phyloP scores from a whole-genome alignment of 352 stramenopile genomes.

The Thalassiosira sp. region DNA sequence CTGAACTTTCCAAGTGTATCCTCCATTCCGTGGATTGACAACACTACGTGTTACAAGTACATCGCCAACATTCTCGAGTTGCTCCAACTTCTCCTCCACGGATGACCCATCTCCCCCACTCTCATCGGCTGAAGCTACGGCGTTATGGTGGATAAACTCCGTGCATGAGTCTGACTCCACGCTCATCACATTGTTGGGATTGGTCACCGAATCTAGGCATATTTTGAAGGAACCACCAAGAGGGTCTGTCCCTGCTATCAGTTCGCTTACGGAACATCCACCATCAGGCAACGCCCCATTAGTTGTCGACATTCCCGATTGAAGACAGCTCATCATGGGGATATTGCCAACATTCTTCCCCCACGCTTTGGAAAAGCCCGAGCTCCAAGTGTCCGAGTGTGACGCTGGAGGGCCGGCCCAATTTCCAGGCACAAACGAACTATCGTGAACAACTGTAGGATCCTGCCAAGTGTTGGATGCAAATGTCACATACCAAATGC shows the following conservation, averaged over 20 bases:
- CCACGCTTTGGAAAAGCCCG: constrained; percentile 94
- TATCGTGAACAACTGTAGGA: constrained; percentile 88
- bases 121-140: constrained; percentile 86
- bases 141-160: constrained; percentile 90
- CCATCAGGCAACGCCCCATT: constrained; percentile 72
- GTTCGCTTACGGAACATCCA: constrained; percentile 74
- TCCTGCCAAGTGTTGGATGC: constrained; percentile 90
- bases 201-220: constrained; percentile 85
- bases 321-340: constrained; percentile 74
- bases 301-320: constrained; percentile 62
- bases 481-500: constrained; percentile 88
- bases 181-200: constrained; percentile 64
- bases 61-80: constrained; percentile 92
- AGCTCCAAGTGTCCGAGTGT: constrained; percentile 90
- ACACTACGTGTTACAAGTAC: constrained; percentile 88
- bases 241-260: constrained; percentile 83
- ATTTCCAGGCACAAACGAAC: constrained; percentile 86
- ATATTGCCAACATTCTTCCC: constrained; percentile 93
- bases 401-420: constrained; percentile 85
- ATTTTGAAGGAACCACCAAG: constrained; percentile 91
- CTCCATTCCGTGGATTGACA: constrained; percentile 88
- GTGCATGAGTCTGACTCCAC: constrained; percentile 78
- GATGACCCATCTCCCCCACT: constrained; percentile 90
- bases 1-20: constrained; percentile 93
- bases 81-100: constrained; percentile 94